A percentile compares a stretch with the other conserved stretches of the same genome.
Conservation (phyloP, 2,329 filamentous ascomycete species). For the Hypoxylon sp. region DNA sequence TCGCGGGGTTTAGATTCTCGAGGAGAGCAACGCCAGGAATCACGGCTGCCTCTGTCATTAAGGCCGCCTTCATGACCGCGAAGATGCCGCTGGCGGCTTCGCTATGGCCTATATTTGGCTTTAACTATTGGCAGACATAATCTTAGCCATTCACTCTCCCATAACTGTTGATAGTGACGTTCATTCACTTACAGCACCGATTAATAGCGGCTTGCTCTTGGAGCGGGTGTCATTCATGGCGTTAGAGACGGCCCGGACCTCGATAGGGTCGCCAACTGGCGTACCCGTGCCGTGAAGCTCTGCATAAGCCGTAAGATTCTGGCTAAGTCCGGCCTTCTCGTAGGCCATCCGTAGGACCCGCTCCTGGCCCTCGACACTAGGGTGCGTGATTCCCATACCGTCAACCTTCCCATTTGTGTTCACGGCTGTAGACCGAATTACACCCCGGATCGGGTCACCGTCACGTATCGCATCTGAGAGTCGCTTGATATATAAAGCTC, state of each 20-base stretch:
- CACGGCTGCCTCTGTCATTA: conserved; percentile 39
- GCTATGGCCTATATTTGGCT: not conserved
- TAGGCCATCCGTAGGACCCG: conserved; percentile 43
- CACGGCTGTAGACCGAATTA: conserved; percentile 46
- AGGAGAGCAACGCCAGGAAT: conserved; percentile 41
- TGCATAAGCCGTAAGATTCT: conserved; percentile 42
- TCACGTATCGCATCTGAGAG: conserved; percentile 49
- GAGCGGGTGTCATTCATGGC: not conserved
- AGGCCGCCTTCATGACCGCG: conserved; percentile 43
- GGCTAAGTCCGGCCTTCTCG: conserved; percentile 43
- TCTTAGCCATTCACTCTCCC: not conserved
- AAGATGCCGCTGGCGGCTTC: conserved; percentile 43
- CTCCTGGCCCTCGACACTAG: conserved; percentile 47
- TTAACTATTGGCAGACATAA: not conserved
- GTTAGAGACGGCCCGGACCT: conserved; percentile 26
- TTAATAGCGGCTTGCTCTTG: not conserved
- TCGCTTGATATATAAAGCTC: conserved; percentile 47
- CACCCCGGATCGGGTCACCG: conserved; percentile 48
- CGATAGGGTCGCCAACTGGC: conserved; percentile 47
- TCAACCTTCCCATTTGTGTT: conserved; percentile 51
- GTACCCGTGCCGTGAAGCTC: conserved; percentile 50
- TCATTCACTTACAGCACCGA: not conserved
- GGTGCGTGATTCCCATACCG: conserved; percentile 50
- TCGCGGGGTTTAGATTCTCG: conserved; percentile 7
- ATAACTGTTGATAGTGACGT: not conserved